Percentiles rank a stretch among this genome's conserved stretches.
phyloP scores from a whole-genome alignment of 441 rosid species.

The Croton setiger region DNA sequence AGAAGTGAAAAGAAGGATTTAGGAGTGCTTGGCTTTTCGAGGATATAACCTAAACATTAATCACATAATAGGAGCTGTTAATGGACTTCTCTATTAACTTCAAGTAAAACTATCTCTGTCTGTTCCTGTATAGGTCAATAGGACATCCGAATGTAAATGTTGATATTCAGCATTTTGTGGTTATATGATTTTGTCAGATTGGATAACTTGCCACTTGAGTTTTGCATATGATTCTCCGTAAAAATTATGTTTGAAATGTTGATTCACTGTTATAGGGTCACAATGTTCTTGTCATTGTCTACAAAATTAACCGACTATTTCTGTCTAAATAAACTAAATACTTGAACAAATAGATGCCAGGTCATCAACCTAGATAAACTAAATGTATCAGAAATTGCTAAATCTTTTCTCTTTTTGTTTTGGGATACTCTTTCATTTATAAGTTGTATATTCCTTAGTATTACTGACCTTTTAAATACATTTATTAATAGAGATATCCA shows the following conservation, averaged over 20 bases:
- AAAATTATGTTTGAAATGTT: neutral
- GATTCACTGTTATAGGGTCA: neutral
- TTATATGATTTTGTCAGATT: neutral
- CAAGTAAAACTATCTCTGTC: neutral
- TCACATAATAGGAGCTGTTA: neutral
- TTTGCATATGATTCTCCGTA: neutral
- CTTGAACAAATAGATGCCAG: neutral
- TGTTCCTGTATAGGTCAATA: neutral
- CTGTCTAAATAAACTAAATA: neutral
- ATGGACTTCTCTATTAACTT: neutral
- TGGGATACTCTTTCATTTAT: neutral
- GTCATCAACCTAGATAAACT: neutral
- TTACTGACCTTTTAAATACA: neutral
- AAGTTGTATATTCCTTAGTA: neutral
- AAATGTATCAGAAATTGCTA: neutral
- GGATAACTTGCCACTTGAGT: neutral
- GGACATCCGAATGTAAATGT: neutral
- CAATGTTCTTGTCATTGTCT: neutral
- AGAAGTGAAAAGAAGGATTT: neutral
- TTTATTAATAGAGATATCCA: neutral
- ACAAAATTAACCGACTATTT: neutral
- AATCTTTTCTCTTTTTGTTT: neutral
- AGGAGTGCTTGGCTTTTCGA: neutral
- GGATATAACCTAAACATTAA: neutral
- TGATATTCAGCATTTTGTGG: neutral